Conservation (phyloP, 345 rosid genomes). For the Triadica sebifera region DNA sequence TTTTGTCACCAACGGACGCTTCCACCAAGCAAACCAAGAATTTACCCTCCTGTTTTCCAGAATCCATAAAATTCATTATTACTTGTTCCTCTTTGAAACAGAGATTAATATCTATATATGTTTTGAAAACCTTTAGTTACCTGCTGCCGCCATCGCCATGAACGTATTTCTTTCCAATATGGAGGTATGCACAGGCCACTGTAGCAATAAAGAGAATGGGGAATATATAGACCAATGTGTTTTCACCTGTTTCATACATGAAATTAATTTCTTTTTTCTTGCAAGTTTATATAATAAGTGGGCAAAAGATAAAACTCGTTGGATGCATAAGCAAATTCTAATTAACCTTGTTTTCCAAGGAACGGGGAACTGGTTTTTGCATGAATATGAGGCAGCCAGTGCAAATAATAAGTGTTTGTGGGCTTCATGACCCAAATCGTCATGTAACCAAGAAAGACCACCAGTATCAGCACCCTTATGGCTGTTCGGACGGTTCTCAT, state of each 20-base stretch:
- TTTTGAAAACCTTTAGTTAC: not conserved
- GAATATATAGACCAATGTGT: conserved; percentile 45
- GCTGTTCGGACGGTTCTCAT: conserved; percentile 24
- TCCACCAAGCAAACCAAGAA: conserved; percentile 6
- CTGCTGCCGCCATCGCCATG: not conserved
- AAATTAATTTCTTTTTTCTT: not conserved
- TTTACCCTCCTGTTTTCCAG: not conserved
- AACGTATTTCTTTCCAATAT: conserved; percentile 38
- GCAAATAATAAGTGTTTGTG: conserved; percentile 42
- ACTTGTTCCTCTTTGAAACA: no score
- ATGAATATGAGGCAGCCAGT: conserved; percentile 44
- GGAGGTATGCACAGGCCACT: conserved; percentile 57
- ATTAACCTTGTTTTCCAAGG: conserved; percentile 58
- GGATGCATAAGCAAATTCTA: no score
- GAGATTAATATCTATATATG: no score
- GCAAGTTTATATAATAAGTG: not conserved
- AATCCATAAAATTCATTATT: not conserved
- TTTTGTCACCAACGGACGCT: conserved; percentile 11
- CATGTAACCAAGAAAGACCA: conserved; percentile 45
- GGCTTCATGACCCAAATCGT: conserved; percentile 71
- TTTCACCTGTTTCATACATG: conserved; percentile 36
- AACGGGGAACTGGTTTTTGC: conserved; percentile 41
- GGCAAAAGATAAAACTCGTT: not conserved
- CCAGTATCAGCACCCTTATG: conserved; percentile 38
- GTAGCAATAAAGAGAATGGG: conserved; percentile 63